Evolutionary conservation across 768 basidiomycete species (phyloP).

Genomic region (Mycena maculata): DNA sequence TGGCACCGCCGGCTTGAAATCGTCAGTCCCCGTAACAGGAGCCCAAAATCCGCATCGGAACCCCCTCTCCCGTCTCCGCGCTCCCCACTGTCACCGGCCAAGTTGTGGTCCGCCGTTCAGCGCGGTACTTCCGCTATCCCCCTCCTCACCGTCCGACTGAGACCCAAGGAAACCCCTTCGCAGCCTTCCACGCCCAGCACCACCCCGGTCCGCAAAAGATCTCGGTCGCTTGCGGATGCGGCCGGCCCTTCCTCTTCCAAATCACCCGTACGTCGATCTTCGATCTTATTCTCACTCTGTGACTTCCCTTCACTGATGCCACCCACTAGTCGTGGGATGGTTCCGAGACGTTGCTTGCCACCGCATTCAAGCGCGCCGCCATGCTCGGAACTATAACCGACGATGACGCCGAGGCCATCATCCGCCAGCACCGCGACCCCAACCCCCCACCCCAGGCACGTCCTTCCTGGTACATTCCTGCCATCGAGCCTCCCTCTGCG

Average conservation of each 20-base stretch:
- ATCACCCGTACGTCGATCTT: background rate
- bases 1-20: constrained; percentile 27
- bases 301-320: background rate
- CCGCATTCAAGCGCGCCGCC: constrained; percentile 24
- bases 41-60: constrained; percentile 2
- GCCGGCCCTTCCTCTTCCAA: background rate
- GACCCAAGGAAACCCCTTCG: background rate
- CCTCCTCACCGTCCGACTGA: constrained; percentile 2
- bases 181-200: background rate
- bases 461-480: constrained; percentile 1
- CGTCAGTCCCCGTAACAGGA: background rate
- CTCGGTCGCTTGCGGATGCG: background rate
- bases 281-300: background rate
- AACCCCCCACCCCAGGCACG: background rate
- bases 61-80: background rate
- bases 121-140: constrained; percentile 9
- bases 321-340: background rate
- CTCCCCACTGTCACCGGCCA: constrained; percentile 10
- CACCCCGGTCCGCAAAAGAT: background rate
- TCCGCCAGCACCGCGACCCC: background rate
- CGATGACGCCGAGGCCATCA: constrained; percentile 18
- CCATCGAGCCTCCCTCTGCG: background rate
- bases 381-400: constrained; percentile 20
- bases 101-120: constrained; percentile 22
- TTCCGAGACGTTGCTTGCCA: constrained; percentile 4